Evolutionary conservation across 805 yeast genomes (phyloP), one percentile per base, ranked within the genome.

Genomic region (Wickerhamomyces xylosicus): DNA sequence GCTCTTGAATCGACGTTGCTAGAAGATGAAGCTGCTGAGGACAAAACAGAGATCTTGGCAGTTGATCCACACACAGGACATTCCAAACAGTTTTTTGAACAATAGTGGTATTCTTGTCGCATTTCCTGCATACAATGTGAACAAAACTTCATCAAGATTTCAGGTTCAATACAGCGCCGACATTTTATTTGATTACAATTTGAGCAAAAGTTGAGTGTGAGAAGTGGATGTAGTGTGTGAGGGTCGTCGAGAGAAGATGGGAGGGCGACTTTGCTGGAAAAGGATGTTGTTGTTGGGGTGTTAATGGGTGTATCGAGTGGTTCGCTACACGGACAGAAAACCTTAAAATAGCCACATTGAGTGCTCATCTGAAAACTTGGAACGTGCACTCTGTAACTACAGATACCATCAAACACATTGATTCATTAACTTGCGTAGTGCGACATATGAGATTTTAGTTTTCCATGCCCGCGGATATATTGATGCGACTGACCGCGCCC

Each of bases 311-410:
- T 9, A 4, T 39, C 39, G 0, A 39, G 22, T 1, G 52, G 45
- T 31, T 54, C 59, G 1, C 50, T 45, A 31, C 59, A 54, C 0
- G 59, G 58, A 32, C 59, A 54, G 36, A 54, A 54, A n/a, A 47
- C 33, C 31, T 31, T 36, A 19, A 29, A 35, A 20, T 17, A 28
- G 16, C 19, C 19, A 15, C 19, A 31, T 15, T 31, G 19, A 5
- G 13, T 25, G 27, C 33, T 16, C 21, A 13, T 16, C n/a, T 25
- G 16, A 34, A 21, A 6, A 20, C n/a, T 16, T 34, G 5, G 20
- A 34, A 21, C 28, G 13, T 31, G 16, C 13, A 22, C 13, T 22
- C 13, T 22, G 28, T 22, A 13, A 9, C 9, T 22, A 22, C 9
- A 22, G 28, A 22, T 9, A 22, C 28, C 9, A 22, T 22, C 13